phyloP scores from a whole-genome alignment of 2,329 filamentous ascomycete genomes.

The Ceratocystis cacaofunesta region DNA sequence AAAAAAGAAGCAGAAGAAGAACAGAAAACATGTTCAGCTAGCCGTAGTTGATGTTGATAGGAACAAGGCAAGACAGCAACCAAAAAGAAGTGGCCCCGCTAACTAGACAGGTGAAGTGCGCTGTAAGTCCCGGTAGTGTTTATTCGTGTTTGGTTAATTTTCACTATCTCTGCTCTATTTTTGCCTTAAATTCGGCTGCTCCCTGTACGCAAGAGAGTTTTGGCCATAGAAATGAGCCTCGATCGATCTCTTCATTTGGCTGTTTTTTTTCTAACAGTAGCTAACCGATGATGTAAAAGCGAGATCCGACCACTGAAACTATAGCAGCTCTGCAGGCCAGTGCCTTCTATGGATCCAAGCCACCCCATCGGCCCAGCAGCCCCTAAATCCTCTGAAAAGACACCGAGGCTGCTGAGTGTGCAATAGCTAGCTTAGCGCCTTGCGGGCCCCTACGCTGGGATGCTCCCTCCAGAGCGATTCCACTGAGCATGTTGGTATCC shows the following conservation, averaged over 20 bases:
- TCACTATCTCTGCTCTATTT: neutral
- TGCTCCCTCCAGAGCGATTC: neutral
- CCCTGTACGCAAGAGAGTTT: neutral
- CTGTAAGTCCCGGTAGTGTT: no score
- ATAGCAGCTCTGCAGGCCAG: neutral
- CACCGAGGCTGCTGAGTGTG: no score
- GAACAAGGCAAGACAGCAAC: neutral
- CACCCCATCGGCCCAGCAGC: neutral
- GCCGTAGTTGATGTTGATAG: neutral
- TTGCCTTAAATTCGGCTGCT: neutral
- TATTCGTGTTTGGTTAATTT: no score
- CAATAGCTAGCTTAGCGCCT: no score
- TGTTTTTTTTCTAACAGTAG: neutral
- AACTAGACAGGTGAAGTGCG: no score
- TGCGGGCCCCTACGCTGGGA: no score
- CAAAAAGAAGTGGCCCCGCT: neutral
- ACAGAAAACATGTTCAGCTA: neutral
- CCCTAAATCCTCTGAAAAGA: neutral
- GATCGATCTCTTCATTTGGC: neutral
- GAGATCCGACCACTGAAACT: no score
- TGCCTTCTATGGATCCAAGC: neutral
- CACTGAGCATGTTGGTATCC: neutral
- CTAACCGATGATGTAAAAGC: no score
- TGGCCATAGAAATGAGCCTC: neutral
- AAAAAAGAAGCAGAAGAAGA: slow-evolving; percentile 12